Base-by-base conservation (phyloP, 202 grass and related monocot species). In the Panicum hallii region DNA sequence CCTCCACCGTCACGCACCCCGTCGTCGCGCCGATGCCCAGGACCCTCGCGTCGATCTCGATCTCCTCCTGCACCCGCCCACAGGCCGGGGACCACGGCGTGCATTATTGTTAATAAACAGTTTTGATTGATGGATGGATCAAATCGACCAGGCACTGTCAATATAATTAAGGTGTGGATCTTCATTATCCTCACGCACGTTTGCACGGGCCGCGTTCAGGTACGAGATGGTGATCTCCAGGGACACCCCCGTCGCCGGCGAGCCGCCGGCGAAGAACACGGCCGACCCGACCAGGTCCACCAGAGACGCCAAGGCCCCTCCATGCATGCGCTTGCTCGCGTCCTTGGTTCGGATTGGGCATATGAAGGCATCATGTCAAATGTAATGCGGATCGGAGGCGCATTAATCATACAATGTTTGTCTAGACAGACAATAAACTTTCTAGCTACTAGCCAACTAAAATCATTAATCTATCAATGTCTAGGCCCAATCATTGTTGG, bases 11-110 rank as follows among this genome's bases (percentile, higher is more conserved):
- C 45, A 71, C 66, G 10, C 91, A 90, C 41, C 74, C 87, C 11
- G 90, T 80, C 74, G 58, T 71, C 74, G 79, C 73, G 61, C 69
- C 84, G 38, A 81, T 75, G 26, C 70, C 80, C 67, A 97, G 58
- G 7, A 97, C 64, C 75, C 70, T 90, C 11, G 55, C 89, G 50
- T 97, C 91, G 17, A 97, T 88, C 79, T 96, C 91, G 45, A 96
- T 83, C 82, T 91, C 93, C 78, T 97, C 94, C 94, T 97, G 80
- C 26, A 86, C 0, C 11, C 13, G 15, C 47, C 36, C 36, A 38
- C 36, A 0, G 36, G 34, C 26, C 26, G 26, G 32, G 32, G 32
- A 32, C 32, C 1, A 32, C 32, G 32, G 2, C 32, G 32, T 32
- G 36, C 36, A 38, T 38, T 38, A 3, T 38, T 38, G 36, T 38